Conservation (phyloP, 768 basidiomycete genomes). For the Porphyrellus cyaneotinctus region DNA sequence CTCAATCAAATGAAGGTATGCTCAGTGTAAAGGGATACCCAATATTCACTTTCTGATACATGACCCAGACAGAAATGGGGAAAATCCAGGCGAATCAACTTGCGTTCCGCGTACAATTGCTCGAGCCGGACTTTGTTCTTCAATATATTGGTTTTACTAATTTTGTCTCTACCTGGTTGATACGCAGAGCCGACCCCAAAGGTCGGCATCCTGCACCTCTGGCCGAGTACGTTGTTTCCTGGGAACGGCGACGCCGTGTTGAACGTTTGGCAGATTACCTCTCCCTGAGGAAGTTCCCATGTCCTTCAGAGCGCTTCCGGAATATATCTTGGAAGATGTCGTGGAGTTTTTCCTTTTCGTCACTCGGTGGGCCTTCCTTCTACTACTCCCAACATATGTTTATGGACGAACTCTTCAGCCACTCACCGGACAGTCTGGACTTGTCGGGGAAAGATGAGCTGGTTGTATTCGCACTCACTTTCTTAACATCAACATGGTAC, state of each 20-base stretch:
- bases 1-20: constrained; percentile 76
- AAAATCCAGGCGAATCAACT: constrained; percentile 70
- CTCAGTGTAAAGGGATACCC: background rate
- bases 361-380: constrained; percentile 53
- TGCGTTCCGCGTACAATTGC: constrained; percentile 79
- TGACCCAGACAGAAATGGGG: constrained; percentile 56
- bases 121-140: constrained; percentile 81
- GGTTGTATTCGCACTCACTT: constrained; percentile 83
- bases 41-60: background rate
- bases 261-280: constrained; percentile 57
- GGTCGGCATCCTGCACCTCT: constrained; percentile 67
- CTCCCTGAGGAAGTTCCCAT: constrained; percentile 82
- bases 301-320: constrained; percentile 83
- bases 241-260: background rate
- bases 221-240: constrained; percentile 51
- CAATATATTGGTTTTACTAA: constrained; percentile 79
- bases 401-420: constrained; percentile 32
- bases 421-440: constrained; percentile 76
- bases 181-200: constrained; percentile 81
- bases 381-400: background rate
- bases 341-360: constrained; percentile 86
- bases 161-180: constrained; percentile 92
- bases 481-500: constrained; percentile 92
- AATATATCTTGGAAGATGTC: constrained; percentile 91
- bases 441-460: constrained; percentile 82